A percentile compares a stretch with the other conserved stretches of the same genome.
Conservation (phyloP, 2,329 filamentous ascomycete genomes). For the Seiridium cupressi region DNA sequence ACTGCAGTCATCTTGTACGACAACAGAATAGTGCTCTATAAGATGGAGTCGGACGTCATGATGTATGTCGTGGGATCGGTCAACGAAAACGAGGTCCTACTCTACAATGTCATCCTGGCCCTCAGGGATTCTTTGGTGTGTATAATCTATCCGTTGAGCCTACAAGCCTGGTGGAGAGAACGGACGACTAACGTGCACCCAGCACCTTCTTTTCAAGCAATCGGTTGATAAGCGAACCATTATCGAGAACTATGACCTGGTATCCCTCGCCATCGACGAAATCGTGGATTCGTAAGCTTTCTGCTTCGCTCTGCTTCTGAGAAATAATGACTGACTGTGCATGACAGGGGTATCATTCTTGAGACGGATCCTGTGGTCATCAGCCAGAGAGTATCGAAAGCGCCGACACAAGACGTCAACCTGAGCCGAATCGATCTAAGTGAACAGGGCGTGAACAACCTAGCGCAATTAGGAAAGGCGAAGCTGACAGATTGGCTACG, state of each 20-base stretch:
- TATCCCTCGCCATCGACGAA: slow-evolving; percentile 91
- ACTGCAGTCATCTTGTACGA: slow-evolving; percentile 94
- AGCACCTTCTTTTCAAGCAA: slow-evolving; percentile 58
- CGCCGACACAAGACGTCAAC: slow-evolving; percentile 86
- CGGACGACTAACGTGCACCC: not conserved
- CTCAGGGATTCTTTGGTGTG: slow-evolving; percentile 72
- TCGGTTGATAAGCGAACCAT: slow-evolving; percentile 97
- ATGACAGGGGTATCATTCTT: slow-evolving; percentile 73
- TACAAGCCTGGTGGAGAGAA: not conserved
- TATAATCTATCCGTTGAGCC: slow-evolving; percentile 74
- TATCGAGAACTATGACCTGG: slow-evolving; percentile 97
- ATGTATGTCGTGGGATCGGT: slow-evolving; percentile 86
- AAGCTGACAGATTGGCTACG: slow-evolving; percentile 89
- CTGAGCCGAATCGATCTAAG: slow-evolving; percentile 93
- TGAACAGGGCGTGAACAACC: slow-evolving; percentile 91
- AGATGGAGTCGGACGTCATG: slow-evolving; percentile 97
- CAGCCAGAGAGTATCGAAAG: slow-evolving; percentile 86
- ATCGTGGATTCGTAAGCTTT: slow-evolving; percentile 69
- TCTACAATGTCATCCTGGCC: slow-evolving; percentile 94
- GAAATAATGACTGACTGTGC: not conserved
- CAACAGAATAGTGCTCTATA: slow-evolving; percentile 94
- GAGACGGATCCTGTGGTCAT: slow-evolving; percentile 97
- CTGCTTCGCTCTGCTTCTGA: not conserved
- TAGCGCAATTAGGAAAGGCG: slow-evolving; percentile 89
- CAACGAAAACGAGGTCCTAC: slow-evolving; percentile 94